Evolutionary conservation across 768 basidiomycete species (phyloP).

Genomic region (Tephrocybe rancida): DNA sequence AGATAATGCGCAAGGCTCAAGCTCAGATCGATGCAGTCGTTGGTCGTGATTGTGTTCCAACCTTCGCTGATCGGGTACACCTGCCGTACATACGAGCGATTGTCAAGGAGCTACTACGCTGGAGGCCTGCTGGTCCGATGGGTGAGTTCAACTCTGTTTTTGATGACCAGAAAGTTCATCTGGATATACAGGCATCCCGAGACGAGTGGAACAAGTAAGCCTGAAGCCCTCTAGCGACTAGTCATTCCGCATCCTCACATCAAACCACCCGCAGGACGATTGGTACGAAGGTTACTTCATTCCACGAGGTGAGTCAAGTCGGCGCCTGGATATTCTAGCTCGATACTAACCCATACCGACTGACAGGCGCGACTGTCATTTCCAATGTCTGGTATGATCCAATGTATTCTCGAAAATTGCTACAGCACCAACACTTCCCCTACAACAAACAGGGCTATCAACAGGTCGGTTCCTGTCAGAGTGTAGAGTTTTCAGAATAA

Average conservation of each 20-base stretch:
- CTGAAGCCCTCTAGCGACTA: background rate
- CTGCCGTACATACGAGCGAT: conserved; percentile 3
- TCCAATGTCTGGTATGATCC: background rate
- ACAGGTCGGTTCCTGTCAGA: background rate
- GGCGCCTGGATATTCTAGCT: background rate
- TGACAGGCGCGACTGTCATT: background rate
- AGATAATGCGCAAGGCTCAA: conserved; percentile 5
- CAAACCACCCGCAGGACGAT: background rate
- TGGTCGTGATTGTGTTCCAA: conserved; percentile 3
- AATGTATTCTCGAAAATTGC: background rate
- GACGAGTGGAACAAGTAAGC: background rate
- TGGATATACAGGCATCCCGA: background rate
- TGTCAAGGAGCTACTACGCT: conserved; percentile 4
- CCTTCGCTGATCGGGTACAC: background rate
- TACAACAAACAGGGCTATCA: background rate
- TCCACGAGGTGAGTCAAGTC: background rate
- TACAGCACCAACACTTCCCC: background rate
- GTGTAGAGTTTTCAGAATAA: background rate
- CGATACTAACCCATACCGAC: background rate
- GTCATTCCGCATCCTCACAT: background rate
- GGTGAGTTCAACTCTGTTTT: background rate
- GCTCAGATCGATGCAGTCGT: conserved; percentile 2
- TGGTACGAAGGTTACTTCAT: conserved; percentile 6
- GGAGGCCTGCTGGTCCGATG: conserved; percentile 1
- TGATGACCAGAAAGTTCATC: background rate